Conservation (phyloP, 2,329 filamentous ascomycete genomes). For the Alternaria atra region DNA sequence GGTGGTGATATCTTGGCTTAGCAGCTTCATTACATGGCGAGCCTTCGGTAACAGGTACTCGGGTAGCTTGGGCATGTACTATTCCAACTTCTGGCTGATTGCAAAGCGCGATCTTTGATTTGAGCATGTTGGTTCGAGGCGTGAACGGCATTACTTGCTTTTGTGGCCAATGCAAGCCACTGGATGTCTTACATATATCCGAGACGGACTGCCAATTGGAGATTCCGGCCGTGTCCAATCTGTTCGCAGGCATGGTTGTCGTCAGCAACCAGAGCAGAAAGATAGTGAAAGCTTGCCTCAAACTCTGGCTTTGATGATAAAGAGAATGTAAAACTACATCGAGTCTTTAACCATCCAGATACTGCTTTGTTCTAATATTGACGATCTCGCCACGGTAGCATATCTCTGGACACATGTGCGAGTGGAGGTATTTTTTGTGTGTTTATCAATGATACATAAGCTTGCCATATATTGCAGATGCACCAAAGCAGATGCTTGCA, state of each 20-base stretch:
- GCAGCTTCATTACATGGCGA: not conserved
- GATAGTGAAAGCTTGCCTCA: not conserved
- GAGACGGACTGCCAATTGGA: not conserved
- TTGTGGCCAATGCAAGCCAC: not conserved
- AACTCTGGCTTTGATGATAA: not conserved
- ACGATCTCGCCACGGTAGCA: not conserved
- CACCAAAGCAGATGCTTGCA: not conserved
- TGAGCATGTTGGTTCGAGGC: not conserved
- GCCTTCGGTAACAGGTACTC: not conserved
- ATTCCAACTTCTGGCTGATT: not conserved
- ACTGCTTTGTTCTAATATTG: not conserved
- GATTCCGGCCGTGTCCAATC: not conserved
- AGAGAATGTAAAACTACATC: not conserved
- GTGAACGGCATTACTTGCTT: not conserved
- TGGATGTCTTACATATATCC: not conserved
- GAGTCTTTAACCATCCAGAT: not conserved
- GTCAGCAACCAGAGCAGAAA: not conserved
- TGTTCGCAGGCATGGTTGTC: not conserved
- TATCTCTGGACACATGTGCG: not conserved
- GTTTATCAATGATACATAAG: not conserved
- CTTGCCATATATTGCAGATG: not conserved
- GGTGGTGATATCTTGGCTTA: too few species aligned
- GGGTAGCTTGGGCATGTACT: too few species aligned
- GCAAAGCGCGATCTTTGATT: not conserved
- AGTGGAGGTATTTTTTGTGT: not conserved